Conservation (phyloP, 305 asterid species). For the Withania somnifera region DNA sequence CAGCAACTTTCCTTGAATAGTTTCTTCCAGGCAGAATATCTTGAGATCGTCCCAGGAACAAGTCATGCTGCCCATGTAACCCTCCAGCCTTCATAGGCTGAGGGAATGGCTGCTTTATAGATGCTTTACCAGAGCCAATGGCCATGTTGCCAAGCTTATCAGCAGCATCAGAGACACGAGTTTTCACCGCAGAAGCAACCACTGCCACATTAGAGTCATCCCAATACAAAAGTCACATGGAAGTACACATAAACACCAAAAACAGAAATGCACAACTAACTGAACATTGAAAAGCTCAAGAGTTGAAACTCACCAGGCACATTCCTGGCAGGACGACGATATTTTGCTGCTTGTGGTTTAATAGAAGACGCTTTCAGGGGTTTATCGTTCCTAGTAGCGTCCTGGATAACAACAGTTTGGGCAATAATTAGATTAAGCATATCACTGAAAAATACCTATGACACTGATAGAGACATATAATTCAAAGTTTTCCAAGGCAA, state of each 20-base stretch:
- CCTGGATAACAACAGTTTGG: constrained; percentile 17
- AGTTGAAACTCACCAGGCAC: constrained; percentile 39
- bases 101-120: constrained; percentile 26
- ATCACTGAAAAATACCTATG: background rate
- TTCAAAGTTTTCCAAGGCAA: background rate
- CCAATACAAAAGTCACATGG: background rate
- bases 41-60: constrained; percentile 42
- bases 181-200: constrained; percentile 31
- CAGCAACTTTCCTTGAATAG: constrained; percentile 40
- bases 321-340: constrained; percentile 72
- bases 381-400: constrained; percentile 35
- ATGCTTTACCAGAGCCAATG: constrained; percentile 33
- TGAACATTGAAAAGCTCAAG: background rate
- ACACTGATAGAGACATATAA: background rate
- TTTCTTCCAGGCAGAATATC: constrained; percentile 34
- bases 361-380: constrained; percentile 22
- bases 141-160: constrained; percentile 53
- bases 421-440: background rate
- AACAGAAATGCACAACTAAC: background rate
- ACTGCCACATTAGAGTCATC: constrained; percentile 9
- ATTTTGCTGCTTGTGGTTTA: constrained; percentile 62
- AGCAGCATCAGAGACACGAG: constrained; percentile 40
- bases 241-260: background rate
- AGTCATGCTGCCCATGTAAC: constrained; percentile 55
- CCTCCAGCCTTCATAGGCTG: constrained; percentile 98